Conservation (phyloP, 257 asterid species). For the Nicotiana undulata region DNA sequence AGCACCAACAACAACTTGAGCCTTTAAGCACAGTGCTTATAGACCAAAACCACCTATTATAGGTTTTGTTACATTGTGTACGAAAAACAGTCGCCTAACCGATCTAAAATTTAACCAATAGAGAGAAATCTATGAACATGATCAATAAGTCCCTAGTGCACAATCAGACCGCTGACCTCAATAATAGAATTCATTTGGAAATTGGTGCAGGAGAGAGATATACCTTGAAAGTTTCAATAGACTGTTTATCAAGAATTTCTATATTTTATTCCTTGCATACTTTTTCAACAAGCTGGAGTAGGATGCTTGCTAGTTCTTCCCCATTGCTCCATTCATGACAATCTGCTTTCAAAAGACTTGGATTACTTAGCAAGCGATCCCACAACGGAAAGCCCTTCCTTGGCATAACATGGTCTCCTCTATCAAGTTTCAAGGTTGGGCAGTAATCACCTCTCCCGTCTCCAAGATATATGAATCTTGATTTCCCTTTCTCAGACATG, state of each 20-base stretch:
- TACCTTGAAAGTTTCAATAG: background rate
- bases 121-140: background rate
- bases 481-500: slow-evolving; percentile 17
- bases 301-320: slow-evolving; percentile 52
- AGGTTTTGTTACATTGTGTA: background rate
- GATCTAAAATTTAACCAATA: background rate
- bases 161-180: background rate
- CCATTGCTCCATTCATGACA: slow-evolving; percentile 57
- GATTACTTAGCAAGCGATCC: slow-evolving; percentile 29
- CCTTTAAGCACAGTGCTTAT: background rate
- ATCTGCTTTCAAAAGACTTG: slow-evolving; percentile 45
- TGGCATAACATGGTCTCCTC: slow-evolving; percentile 57
- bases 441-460: slow-evolving; percentile 79
- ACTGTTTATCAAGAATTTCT: slow-evolving; percentile 9
- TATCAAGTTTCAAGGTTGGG: slow-evolving; percentile 63
- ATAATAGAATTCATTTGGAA: background rate
- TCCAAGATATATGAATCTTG: slow-evolving; percentile 54
- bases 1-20: background rate
- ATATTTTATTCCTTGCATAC: slow-evolving; percentile 13
- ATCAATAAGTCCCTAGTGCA: background rate
- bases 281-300: slow-evolving; percentile 34
- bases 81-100: background rate
- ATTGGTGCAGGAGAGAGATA: background rate
- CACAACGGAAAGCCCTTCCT: slow-evolving; percentile 47
- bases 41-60: background rate